phyloP scores from a whole-genome alignment of 257 asterid species.

The Prunella vulgaris region DNA sequence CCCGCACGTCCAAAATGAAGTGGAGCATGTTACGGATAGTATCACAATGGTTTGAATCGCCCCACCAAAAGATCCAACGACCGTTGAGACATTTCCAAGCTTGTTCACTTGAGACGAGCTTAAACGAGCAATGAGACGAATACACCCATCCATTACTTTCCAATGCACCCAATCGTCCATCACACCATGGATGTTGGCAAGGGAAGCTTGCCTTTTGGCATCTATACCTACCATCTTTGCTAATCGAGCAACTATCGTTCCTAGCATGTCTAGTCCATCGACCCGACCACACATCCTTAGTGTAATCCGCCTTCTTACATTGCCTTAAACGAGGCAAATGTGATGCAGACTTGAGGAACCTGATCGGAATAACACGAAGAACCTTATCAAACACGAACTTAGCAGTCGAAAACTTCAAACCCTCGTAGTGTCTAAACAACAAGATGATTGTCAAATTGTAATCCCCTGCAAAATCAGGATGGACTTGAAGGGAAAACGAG shows the following conservation, averaged over 20 bases:
- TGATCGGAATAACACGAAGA: slow-evolving; percentile 48
- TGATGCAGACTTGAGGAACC: slow-evolving; percentile 32
- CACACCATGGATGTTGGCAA: slow-evolving; percentile 67
- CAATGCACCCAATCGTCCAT: slow-evolving; percentile 54
- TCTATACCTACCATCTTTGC: slow-evolving; percentile 63
- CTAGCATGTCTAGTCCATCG: slow-evolving; percentile 80
- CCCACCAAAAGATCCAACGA: slow-evolving; percentile 97
- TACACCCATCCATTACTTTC: slow-evolving; percentile 93
- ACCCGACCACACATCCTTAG: slow-evolving; percentile 69
- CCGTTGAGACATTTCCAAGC: slow-evolving; percentile 62
- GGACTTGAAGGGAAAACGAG: slow-evolving; percentile 56
- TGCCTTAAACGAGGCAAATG: slow-evolving; percentile 32
- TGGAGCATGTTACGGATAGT: slow-evolving; percentile 65
- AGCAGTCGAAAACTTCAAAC: slow-evolving; percentile 56
- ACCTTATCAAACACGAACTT: slow-evolving; percentile 52
- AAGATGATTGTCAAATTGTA: slow-evolving; percentile 66
- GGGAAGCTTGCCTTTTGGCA: slow-evolving; percentile 56
- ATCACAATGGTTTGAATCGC: slow-evolving; percentile 88
- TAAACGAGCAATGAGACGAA: slow-evolving; percentile 82
- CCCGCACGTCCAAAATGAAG: slow-evolving; percentile 46
- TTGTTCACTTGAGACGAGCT: slow-evolving; percentile 37
- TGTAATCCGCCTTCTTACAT: slow-evolving; percentile 44
- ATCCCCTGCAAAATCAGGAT: slow-evolving; percentile 64
- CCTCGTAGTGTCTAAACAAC: slow-evolving; percentile 59
- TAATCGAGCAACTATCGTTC: slow-evolving; percentile 52